Conservation (phyloP, 345 rosid species). For the Acer yangbiense region DNA sequence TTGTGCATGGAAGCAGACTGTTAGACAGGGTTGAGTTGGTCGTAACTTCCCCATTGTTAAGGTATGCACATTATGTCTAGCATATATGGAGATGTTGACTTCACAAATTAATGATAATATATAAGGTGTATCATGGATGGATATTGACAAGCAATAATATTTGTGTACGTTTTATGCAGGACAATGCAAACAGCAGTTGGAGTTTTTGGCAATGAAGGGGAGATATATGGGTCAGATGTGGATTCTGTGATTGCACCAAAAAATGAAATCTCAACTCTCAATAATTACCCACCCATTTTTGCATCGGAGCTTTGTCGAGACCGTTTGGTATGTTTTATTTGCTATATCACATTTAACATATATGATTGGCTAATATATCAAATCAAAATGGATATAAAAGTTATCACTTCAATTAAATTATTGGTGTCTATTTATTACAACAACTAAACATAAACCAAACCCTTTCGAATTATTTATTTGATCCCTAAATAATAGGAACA, state of each 20-base stretch:
- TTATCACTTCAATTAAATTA: neutral
- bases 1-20: constrained; percentile 50
- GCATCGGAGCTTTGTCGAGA: constrained; percentile 70
- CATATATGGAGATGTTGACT: neutral
- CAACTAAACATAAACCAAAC: too few relatives aligned
- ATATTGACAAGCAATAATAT: neutral
- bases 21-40: constrained; percentile 55
- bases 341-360: neutral
- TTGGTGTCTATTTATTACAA: too few relatives aligned
- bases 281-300: constrained; percentile 49
- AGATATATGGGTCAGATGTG: constrained; percentile 36
- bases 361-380: neutral
- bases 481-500: too few relatives aligned
- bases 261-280: constrained; percentile 43
- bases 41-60: constrained; percentile 58
- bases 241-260: constrained; percentile 43
- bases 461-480: too few relatives aligned
- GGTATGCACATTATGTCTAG: constrained; percentile 31
- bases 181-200: constrained; percentile 79
- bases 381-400: neutral
- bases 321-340: constrained; percentile 46
- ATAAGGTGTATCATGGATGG: neutral
- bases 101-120: too few relatives aligned
- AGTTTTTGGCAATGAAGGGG: constrained; percentile 51
- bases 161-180: constrained; percentile 33